These are phyloP conservation scores for Candida golubevii DNA, from an alignment of 805 yeast species.

Conservation along the genomic window DNA sequence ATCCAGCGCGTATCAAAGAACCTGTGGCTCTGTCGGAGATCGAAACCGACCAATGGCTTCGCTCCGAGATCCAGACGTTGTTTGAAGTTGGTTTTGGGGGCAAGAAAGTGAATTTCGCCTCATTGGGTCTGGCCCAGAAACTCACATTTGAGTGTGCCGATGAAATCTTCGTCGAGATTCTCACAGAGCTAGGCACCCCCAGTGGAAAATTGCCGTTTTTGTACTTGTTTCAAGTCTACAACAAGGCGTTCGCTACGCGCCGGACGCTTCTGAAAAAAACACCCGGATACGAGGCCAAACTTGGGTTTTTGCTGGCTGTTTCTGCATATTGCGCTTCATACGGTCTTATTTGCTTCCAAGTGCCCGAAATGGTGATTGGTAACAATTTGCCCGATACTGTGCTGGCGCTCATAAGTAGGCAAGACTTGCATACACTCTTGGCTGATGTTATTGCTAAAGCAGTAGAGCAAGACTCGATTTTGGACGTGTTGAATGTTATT, in stretches of 20 bases:
- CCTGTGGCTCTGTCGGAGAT: slow-evolving; percentile 12
- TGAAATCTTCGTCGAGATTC: slow-evolving; percentile 48
- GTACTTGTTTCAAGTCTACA: slow-evolving; percentile 47
- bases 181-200: slow-evolving; percentile 52
- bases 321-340: slow-evolving; percentile 52
- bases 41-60: slow-evolving; percentile 39
- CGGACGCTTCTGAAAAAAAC: slow-evolving; percentile 42
- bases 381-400: slow-evolving; percentile 31
- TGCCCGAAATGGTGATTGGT: slow-evolving; percentile 56
- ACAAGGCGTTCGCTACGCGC: slow-evolving; percentile 35
- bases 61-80: slow-evolving; percentile 30
- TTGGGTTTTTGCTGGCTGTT: slow-evolving; percentile 43
- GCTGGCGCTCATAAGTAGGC: slow-evolving; percentile 21
- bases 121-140: slow-evolving; percentile 18
- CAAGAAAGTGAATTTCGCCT: slow-evolving; percentile 21
- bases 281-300: slow-evolving; percentile 32
- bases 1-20: too few relatives aligned
- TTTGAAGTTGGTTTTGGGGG: slow-evolving; percentile 26
- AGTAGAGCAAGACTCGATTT: slow-evolving; percentile 59
- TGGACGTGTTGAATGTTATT: slow-evolving; percentile 56
- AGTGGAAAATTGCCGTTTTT: slow-evolving; percentile 36
- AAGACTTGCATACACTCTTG: slow-evolving; percentile 34
- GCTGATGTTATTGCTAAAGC: slow-evolving; percentile 54
- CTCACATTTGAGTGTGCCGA: slow-evolving; percentile 40
- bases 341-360: slow-evolving; percentile 64